Evolutionary conservation across 192 early-diverging fungal species (phyloP).

Genomic region (Backusella sp.): DNA sequence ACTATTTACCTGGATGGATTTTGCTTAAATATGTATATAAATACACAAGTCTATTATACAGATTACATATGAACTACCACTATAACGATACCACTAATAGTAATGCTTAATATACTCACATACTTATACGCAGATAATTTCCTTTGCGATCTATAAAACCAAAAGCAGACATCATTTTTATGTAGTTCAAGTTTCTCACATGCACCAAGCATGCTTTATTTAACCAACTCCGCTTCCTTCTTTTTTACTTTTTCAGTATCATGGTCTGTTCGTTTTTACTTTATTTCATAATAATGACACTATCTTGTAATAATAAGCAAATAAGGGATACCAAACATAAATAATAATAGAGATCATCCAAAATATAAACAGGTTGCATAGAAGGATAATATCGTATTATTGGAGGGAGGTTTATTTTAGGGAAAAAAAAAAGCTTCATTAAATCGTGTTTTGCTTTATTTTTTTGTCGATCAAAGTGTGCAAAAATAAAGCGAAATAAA

Average conservation of each 20-base stretch:
- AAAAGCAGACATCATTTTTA: not conserved
- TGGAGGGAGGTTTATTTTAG: not conserved
- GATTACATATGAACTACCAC: not conserved
- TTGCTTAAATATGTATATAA: not conserved
- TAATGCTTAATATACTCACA: not conserved
- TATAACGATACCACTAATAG: not conserved
- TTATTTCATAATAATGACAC: not conserved
- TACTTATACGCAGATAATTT: not conserved
- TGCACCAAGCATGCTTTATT: not conserved
- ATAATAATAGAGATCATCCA: not conserved
- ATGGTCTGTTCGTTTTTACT: not conserved
- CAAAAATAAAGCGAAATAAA: not conserved
- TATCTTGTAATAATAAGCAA: not conserved
- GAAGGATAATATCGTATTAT: not conserved
- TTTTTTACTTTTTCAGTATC: not conserved
- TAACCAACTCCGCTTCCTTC: not conserved
- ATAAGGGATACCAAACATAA: not conserved
- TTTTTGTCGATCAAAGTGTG: not conserved
- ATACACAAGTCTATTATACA: not conserved
- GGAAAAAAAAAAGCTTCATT: not conserved
- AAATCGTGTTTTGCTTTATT: not conserved
- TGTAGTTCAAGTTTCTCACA: conserved; percentile 1
- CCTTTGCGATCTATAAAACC: not conserved
- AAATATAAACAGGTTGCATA: not conserved
- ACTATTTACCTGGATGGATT: not conserved